phyloP scores from a whole-genome alignment of 495 filamentous ascomycete species.

The Pseudoneurospora amorphoporcata region DNA sequence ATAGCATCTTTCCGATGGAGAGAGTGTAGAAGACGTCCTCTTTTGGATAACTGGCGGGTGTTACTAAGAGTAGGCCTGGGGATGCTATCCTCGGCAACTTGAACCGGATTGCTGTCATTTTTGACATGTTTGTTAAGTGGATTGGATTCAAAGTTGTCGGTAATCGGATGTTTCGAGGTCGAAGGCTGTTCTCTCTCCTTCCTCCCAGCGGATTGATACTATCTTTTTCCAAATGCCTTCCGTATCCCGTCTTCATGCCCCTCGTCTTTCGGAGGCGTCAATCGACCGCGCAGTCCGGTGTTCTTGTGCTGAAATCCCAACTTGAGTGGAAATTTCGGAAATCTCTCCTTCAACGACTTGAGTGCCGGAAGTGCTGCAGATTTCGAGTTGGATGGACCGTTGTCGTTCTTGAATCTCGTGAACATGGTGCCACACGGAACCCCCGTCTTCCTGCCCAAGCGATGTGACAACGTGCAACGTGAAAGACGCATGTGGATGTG shows the following conservation, averaged over 20 bases:
- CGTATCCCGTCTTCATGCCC: not conserved
- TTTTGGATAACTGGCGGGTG: not conserved
- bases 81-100: not conserved
- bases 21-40: not conserved
- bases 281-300: not conserved
- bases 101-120: not conserved
- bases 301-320: not conserved
- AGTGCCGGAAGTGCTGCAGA: not conserved
- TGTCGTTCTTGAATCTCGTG: not conserved
- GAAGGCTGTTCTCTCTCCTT: not conserved
- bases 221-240: not conserved
- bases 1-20: not conserved
- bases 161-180: not conserved
- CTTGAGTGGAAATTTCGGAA: not conserved
- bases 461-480: not conserved
- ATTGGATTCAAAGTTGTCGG: not conserved
- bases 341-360: not conserved
- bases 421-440: not conserved
- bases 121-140: not conserved
- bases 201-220: not conserved
- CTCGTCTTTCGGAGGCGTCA: not conserved
- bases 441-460: not conserved
- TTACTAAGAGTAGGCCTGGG: not conserved
- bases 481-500: not conserved
- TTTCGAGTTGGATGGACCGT: not conserved